phyloP scores from a whole-genome alignment of 75 land plant species.

The Sequoia sempervirens region DNA sequence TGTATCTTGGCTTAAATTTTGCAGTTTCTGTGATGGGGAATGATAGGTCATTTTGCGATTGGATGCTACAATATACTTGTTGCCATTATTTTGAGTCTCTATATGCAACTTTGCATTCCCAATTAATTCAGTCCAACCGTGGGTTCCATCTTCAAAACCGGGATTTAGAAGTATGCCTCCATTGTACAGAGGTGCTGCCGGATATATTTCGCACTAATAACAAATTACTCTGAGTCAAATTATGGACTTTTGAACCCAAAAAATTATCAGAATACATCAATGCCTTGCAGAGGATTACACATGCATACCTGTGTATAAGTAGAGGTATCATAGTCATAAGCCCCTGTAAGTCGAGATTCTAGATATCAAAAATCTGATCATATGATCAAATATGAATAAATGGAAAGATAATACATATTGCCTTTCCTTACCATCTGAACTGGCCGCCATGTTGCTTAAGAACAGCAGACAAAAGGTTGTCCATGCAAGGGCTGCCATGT shows the following conservation, averaged over 20 bases:
- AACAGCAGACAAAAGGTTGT: not conserved
- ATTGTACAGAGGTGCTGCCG: slow-evolving; percentile 61
- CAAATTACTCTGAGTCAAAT: not conserved
- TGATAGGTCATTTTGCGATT: slow-evolving; percentile 11
- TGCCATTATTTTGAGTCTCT: slow-evolving; percentile 7
- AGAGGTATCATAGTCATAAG: slow-evolving; percentile 47
- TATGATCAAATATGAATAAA: not conserved
- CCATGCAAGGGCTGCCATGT: not conserved
- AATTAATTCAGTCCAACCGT: slow-evolving; percentile 8
- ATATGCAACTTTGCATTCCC: not conserved
- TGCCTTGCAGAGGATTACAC: not conserved
- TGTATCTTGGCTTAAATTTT: slow-evolving; percentile 34
- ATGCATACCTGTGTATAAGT: slow-evolving; percentile 59
- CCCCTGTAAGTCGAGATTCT: slow-evolving; percentile 38
- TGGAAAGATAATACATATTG: not conserved
- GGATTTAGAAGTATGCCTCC: slow-evolving; percentile 57
- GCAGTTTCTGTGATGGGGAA: slow-evolving; percentile 40
- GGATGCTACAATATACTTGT: slow-evolving; percentile 17
- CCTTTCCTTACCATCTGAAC: not conserved
- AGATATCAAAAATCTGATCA: not conserved
- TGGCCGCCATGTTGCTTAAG: not conserved
- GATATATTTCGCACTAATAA: slow-evolving; percentile 42
- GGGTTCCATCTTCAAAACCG: slow-evolving; percentile 12
- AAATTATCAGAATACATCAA: not conserved
- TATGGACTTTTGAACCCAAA: not conserved